Conservation (phyloP, 495 filamentous ascomycete genomes). For the Neurospora sp. region DNA sequence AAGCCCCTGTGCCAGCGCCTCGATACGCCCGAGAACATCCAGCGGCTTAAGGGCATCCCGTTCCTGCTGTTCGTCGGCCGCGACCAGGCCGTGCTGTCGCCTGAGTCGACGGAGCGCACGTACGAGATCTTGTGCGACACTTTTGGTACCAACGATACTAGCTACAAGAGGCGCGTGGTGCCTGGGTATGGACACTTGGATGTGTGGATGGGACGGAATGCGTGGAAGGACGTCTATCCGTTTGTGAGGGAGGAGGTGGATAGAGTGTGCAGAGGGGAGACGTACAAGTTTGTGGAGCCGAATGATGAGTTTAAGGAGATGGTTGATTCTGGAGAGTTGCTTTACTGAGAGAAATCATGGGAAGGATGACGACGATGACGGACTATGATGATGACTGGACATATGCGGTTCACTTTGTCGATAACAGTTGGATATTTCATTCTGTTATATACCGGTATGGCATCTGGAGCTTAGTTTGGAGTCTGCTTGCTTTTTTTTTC, state of each 20-base stretch:
- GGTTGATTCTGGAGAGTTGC: conserved; percentile 30
- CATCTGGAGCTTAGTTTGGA: neutral
- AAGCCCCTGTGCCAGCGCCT: conserved; percentile 34
- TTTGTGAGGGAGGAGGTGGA: conserved; percentile 46
- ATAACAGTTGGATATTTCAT: neutral
- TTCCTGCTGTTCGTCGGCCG: conserved; percentile 49
- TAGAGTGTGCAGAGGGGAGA: conserved; percentile 31
- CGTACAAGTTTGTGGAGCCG: conserved; percentile 31
- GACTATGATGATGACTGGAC: neutral
- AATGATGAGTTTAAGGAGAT: conserved; percentile 30
- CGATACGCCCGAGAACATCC: conserved; percentile 38
- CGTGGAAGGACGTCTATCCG: conserved; percentile 54
- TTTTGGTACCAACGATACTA: conserved; percentile 32
- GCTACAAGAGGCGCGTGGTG: conserved; percentile 45
- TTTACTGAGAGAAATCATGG: conserved; percentile 15
- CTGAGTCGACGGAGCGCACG: conserved; percentile 45
- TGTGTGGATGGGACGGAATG: conserved; percentile 53
- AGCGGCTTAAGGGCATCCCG: conserved; percentile 42
- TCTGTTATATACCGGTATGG: neutral
- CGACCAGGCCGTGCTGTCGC: conserved; percentile 51
- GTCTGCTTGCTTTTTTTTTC: neutral
- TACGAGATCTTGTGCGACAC: conserved; percentile 45
- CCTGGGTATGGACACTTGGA: conserved; percentile 60
- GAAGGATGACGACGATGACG: neutral
- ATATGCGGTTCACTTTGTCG: neutral